Base-by-base conservation (phyloP, 2,329 filamentous ascomycete species). In the Penicillium sp. region DNA sequence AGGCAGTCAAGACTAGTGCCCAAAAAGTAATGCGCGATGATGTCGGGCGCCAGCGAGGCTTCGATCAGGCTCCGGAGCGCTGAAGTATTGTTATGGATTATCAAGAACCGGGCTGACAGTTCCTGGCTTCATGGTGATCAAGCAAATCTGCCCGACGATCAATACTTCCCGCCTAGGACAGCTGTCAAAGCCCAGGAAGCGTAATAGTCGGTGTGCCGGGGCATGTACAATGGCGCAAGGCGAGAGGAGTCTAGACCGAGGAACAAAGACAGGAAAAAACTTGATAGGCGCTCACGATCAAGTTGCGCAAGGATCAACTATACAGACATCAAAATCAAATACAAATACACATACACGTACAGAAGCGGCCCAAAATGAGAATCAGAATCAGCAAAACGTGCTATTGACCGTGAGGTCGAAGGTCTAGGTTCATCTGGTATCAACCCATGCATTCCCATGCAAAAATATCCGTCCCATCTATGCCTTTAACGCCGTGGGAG, bases 401-500 rank as follows among this genome's bases (percentile, higher is more conserved):
- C 56, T 58, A 60, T 62, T 64, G 68, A 71, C 70, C 69, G 68
- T 59, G 70, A 67, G 68, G 70, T 70, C 70, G 54, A 63, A 60
- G 60, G 61, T 73, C 70, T 73, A 73, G 50, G 52, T 60, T 60
- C 62, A 64, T 63, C 64, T 72, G 70, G 70, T 73, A 72, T 72
- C 69, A 71, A 64, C 59, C 67, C 68, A 67, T 69, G 64, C 60
- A 68, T 69, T 39, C 63, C 68, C 67, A 66, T 57, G 57, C 52
- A 63, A 66, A 49, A 57, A 60, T 26, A 53, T 63, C 66, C 60
- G 45, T 66, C 63, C 70, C 61, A 62, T 73, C 70, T 73, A 73
- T 71, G 47, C 61, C 66, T 21, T 63, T 50, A 73, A 71, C 70
- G 70, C 70, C 70, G 56, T 46, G 52, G 52, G 57, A 59, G 47